Conservation (phyloP, 2,329 filamentous ascomycete species). For the Geoglossum cookeanum region DNA sequence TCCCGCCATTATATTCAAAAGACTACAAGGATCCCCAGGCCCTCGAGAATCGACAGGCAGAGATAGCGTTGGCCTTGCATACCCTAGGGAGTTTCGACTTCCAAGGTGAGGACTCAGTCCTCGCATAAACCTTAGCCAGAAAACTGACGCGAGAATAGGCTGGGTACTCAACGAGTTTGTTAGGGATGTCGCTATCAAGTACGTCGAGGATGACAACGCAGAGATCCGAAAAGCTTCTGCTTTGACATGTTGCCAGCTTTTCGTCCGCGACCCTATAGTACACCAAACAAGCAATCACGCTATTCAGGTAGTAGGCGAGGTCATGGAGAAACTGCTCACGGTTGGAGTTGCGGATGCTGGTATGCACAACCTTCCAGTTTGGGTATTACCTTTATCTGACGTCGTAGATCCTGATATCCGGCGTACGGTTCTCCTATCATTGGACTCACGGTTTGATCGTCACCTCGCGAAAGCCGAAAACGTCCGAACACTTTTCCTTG, state of each 20-base stretch:
- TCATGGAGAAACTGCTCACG: constrained; percentile 89
- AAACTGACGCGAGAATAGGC: constrained; percentile 23
- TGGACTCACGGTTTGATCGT: constrained; percentile 86
- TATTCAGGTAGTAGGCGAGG: constrained; percentile 90
- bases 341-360: constrained; percentile 72
- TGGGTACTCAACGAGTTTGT: constrained; percentile 97
- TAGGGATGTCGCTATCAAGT: constrained; percentile 91
- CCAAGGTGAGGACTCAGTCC: constrained; percentile 26
- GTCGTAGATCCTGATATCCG: constrained; percentile 61
- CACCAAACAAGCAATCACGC: constrained; percentile 96
- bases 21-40: constrained; percentile 70
- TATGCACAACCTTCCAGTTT: not conserved
- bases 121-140: not conserved
- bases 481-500: constrained; percentile 84
- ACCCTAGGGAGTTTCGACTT: constrained; percentile 98
- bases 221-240: constrained; percentile 89
- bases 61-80: constrained; percentile 83
- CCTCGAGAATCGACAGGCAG: constrained; percentile 61
- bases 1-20: constrained; percentile 67
- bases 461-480: constrained; percentile 97
- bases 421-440: constrained; percentile 66
- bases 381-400: constrained; percentile 15
- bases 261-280: constrained; percentile 90
- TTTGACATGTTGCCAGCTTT: constrained; percentile 92
- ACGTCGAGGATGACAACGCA: constrained; percentile 87